Conservation (phyloP, 352 stramenopile species). For the Phytophthora capsici region DNA sequence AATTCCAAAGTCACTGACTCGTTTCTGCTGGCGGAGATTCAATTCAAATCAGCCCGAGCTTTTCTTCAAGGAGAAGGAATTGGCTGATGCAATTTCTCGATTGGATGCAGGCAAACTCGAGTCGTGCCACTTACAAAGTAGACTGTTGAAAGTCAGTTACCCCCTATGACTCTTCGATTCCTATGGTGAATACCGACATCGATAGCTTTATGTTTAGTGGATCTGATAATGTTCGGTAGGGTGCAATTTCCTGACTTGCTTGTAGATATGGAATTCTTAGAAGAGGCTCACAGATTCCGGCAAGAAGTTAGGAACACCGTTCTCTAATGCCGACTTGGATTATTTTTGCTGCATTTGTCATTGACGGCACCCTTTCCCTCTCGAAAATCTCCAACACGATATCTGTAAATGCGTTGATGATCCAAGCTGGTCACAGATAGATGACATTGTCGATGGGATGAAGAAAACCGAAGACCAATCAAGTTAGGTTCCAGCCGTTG, state of each 20-base stretch:
- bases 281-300: neutral
- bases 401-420: slow-evolving; percentile 4
- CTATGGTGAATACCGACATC: neutral
- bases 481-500: slow-evolving; percentile 5
- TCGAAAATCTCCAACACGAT: slow-evolving; percentile 8
- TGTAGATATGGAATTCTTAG: slow-evolving; percentile 1
- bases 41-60: slow-evolving; percentile 1
- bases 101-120: too few species aligned
- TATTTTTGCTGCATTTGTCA: neutral
- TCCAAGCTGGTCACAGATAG: slow-evolving; percentile 1
- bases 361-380: neutral
- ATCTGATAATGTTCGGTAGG: neutral
- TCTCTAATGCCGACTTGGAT: neutral
- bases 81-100: too few species aligned
- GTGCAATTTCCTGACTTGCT: slow-evolving; percentile 11
- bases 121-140: neutral
- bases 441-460: slow-evolving; percentile 12
- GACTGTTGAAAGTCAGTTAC: too few species aligned
- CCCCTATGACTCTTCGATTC: neutral
- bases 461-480: too few species aligned
- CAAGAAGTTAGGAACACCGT: neutral
- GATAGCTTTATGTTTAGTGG: neutral
- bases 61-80: slow-evolving; percentile 1
- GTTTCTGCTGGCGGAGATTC: slow-evolving; percentile 5
- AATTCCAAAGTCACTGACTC: neutral